These are phyloP conservation scores for Astrothelium macrocarpum DNA, from an alignment of 495 filamentous ascomycete species.

Conservation along the genomic window DNA sequence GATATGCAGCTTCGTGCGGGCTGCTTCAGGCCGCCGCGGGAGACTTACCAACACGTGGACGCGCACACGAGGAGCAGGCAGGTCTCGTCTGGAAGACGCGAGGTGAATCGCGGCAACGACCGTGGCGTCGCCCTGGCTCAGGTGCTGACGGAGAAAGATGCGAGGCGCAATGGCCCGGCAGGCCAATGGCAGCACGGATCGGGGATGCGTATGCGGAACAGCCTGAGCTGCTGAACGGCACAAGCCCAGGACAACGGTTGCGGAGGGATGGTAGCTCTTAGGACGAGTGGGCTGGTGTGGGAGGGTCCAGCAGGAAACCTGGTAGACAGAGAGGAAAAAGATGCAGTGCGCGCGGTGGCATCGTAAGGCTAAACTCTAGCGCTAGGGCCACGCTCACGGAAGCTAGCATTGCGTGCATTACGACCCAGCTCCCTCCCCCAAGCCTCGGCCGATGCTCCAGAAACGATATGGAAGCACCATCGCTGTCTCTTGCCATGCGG, in stretches of 20 bases:
- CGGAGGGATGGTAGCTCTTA: background rate
- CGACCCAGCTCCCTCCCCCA: background rate
- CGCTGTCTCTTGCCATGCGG: too few species aligned
- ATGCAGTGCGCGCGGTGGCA: background rate
- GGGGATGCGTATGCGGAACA: background rate
- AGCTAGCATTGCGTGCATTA: background rate
- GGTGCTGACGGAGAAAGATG: background rate
- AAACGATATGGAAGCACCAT: background rate
- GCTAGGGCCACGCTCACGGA: background rate
- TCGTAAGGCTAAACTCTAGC: background rate
- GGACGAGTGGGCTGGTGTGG: background rate
- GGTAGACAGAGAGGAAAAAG: constrained; percentile 2
- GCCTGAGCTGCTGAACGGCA: background rate
- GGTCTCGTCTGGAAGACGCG: background rate
- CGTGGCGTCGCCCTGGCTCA: background rate
- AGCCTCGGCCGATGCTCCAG: background rate
- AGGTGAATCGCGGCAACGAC: background rate
- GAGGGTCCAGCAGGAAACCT: background rate
- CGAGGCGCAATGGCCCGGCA: background rate
- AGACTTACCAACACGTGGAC: too few species aligned
- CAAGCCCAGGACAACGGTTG: background rate
- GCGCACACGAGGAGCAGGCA: background rate
- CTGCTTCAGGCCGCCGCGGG: too few species aligned
- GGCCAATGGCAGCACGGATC: background rate
- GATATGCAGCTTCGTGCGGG: background rate